Conservation (phyloP, 139 green algal genomes). For the Zygnema cylindricum region DNA sequence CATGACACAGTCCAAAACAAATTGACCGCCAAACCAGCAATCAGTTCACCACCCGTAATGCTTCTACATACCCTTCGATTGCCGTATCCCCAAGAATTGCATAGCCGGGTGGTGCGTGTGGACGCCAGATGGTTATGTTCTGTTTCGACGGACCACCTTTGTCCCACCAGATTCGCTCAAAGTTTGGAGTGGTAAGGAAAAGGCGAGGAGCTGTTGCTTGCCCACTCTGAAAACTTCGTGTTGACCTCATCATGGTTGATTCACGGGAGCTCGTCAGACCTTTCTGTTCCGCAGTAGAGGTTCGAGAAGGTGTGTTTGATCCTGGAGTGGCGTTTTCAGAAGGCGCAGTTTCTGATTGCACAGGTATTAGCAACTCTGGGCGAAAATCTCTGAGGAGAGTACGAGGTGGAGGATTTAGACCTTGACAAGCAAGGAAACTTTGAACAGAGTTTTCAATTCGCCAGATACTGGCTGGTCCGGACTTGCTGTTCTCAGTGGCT, state of each 20-base stretch:
- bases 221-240: not conserved
- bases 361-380: not conserved
- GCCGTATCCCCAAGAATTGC: conserved; percentile 75
- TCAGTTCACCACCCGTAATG: too few species aligned
- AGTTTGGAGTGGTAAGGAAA: conserved; percentile 69
- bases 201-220: conserved; percentile 46
- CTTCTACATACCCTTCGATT: conserved; percentile 67
- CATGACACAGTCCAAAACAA: too few species aligned
- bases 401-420: not conserved
- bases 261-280: not conserved
- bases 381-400: not conserved
- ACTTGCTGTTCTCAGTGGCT: not conserved
- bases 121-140: conserved; percentile 71
- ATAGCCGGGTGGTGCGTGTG: conserved; percentile 77
- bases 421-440: conserved; percentile 30
- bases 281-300: not conserved
- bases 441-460: conserved; percentile 50
- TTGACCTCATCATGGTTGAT: conserved; percentile 2
- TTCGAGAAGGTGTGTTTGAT: not conserved
- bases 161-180: conserved; percentile 80
- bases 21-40: too few species aligned
- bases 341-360: not conserved
- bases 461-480: conserved; percentile 40
- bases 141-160: conserved; percentile 47
- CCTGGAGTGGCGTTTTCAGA: not conserved